Evolutionary conservation across 169 alveolate species (phyloP).

Genomic region (Eimeria brunetti): DNA sequence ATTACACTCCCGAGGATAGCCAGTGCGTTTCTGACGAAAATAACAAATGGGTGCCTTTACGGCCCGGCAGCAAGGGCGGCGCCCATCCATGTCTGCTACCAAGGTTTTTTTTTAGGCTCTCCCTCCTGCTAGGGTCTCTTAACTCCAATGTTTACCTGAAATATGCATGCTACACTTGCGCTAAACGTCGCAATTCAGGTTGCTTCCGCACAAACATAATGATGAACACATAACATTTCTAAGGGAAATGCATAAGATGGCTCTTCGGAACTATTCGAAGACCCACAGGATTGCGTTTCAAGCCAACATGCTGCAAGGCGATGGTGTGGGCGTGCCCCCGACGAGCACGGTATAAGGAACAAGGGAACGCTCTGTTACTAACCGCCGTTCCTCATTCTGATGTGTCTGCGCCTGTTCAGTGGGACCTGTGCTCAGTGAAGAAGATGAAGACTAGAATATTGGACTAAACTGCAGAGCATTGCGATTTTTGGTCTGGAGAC

Average conservation of each 20-base stretch:
- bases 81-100: background rate
- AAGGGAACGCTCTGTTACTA: background rate
- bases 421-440: background rate
- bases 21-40: background rate
- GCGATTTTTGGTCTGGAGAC: background rate
- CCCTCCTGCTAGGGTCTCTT: background rate
- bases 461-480: background rate
- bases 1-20: background rate
- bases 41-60: background rate
- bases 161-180: background rate
- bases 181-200: background rate
- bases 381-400: background rate
- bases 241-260: no score
- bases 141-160: background rate
- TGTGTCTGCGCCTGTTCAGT: background rate
- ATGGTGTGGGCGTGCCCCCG: background rate
- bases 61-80: background rate
- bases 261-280: no score
- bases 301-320: background rate
- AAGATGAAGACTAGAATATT: background rate
- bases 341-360: background rate
- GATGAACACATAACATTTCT: no score
- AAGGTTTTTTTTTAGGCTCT: background rate
- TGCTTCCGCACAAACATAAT: no score
- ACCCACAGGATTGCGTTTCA: background rate